Evolutionary conservation across 345 rosid genomes (phyloP).

Genomic region (Arabidopsis arenosa): DNA sequence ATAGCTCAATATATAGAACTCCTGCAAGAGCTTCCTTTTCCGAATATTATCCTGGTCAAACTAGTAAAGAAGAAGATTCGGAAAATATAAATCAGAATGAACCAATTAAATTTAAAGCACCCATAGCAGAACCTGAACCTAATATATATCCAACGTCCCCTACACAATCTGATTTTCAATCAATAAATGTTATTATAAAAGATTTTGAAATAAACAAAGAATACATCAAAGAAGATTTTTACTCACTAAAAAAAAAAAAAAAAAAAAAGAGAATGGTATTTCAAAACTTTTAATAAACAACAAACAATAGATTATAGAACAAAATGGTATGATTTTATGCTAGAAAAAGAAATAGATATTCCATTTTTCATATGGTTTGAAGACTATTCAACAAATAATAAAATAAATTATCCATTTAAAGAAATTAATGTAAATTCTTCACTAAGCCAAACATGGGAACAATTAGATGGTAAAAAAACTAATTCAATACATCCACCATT

Average conservation of each 20-base stretch:
- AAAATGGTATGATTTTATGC: not conserved
- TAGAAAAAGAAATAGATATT: not conserved
- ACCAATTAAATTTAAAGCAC: slow-evolving; percentile 3
- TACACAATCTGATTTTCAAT: not conserved
- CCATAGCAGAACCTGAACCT: slow-evolving; percentile 14
- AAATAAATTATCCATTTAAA: not conserved
- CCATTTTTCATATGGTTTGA: not conserved
- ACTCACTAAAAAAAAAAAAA: not conserved
- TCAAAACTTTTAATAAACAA: not conserved
- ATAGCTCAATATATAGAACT: too few relatives aligned
- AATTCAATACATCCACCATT: not conserved
- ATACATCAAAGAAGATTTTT: not conserved
- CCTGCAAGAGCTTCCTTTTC: not conserved
- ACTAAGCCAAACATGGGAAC: not conserved
- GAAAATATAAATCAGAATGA: not conserved
- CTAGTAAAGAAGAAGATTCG: not conserved
- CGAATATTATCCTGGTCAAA: not conserved
- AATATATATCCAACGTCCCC: not conserved
- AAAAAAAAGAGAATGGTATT: not conserved
- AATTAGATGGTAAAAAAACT: not conserved
- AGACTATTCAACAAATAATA: rapidly evolving
- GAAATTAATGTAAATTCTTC: not conserved
- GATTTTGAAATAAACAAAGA: not conserved
- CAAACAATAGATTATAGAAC: not conserved
- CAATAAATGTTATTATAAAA: not conserved